Conservation (phyloP, 164 flowering plant genomes). For the Aristolochia californica region DNA sequence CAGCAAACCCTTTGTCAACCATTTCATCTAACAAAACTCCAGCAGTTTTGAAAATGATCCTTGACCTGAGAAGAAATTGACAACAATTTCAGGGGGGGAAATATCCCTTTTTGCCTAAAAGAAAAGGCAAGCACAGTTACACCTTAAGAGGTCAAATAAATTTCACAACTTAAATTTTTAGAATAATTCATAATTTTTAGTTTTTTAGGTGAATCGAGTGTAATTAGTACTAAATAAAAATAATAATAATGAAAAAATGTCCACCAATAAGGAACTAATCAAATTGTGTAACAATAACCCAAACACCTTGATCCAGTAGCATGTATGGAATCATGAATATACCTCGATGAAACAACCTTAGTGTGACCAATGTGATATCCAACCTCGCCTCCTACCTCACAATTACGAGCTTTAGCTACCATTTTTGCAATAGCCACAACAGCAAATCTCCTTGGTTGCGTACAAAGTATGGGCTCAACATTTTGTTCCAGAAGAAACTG, state of each 20-base stretch:
- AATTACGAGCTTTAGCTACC: constrained; percentile 78
- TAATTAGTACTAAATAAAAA: too few relatives aligned
- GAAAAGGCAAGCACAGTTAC: too few relatives aligned
- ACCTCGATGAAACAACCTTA: constrained; percentile 57
- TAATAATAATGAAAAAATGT: too few relatives aligned
- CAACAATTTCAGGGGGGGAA: constrained; percentile 1
- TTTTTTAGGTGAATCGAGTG: too few relatives aligned
- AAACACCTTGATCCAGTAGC: too few relatives aligned
- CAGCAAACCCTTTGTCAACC: constrained; percentile 75
- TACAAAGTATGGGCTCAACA: constrained; percentile 73
- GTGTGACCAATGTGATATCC: constrained; percentile 96
- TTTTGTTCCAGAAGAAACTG: constrained; percentile 73
- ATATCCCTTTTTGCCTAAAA: background rate
- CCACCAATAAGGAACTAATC: too few relatives aligned
- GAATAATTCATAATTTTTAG: too few relatives aligned
- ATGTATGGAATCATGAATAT: constrained; percentile 2
- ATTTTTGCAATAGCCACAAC: constrained; percentile 94
- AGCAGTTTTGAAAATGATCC: constrained; percentile 87
- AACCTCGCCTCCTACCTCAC: constrained; percentile 83
- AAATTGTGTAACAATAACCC: background rate
- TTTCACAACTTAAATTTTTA: too few relatives aligned
- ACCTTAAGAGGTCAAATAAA: too few relatives aligned
- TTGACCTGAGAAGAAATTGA: constrained; percentile 43
- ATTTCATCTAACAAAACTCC: constrained; percentile 97
- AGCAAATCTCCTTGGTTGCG: constrained; percentile 97